Conservation (phyloP, 176 grass and related monocot genomes). For the Musa troglodytarum region DNA sequence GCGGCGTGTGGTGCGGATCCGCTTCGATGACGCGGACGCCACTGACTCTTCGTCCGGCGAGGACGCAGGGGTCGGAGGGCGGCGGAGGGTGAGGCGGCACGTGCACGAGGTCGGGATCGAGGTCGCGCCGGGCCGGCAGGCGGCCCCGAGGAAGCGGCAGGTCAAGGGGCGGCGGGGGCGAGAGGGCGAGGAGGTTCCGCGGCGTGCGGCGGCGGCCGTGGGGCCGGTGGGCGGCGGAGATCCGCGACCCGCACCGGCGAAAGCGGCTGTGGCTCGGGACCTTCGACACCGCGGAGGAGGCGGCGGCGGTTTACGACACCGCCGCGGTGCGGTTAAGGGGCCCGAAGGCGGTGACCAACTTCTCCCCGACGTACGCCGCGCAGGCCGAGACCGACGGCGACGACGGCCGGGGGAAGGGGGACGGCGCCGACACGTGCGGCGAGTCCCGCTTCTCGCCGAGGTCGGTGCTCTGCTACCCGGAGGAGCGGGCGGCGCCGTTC, state of each 20-base stretch:
- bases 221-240: slow-evolving; percentile 38
- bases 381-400: background rate
- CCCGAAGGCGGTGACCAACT: slow-evolving; percentile 40
- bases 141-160: slow-evolving; percentile 14
- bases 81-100: slow-evolving; percentile 19
- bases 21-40: slow-evolving; percentile 39
- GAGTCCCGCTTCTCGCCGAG: background rate
- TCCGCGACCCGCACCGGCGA: slow-evolving; percentile 28
- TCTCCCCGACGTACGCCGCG: background rate
- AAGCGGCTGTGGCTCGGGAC: slow-evolving; percentile 84
- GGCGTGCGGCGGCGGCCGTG: slow-evolving; percentile 41
- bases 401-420: background rate
- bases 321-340: slow-evolving; percentile 48
- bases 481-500: background rate
- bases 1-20: slow-evolving; percentile 33
- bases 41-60: slow-evolving; percentile 50
- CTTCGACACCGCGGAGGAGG: slow-evolving; percentile 81
- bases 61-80: slow-evolving; percentile 9
- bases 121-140: background rate
- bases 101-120: slow-evolving; percentile 26
- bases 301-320: slow-evolving; percentile 53
- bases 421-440: background rate
- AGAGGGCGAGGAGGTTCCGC: slow-evolving; percentile 14
- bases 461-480: slow-evolving; percentile 6
- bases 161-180: background rate